phyloP scores from a whole-genome alignment of 2,329 filamentous ascomycete species.

The Mollisia scopiformis region DNA sequence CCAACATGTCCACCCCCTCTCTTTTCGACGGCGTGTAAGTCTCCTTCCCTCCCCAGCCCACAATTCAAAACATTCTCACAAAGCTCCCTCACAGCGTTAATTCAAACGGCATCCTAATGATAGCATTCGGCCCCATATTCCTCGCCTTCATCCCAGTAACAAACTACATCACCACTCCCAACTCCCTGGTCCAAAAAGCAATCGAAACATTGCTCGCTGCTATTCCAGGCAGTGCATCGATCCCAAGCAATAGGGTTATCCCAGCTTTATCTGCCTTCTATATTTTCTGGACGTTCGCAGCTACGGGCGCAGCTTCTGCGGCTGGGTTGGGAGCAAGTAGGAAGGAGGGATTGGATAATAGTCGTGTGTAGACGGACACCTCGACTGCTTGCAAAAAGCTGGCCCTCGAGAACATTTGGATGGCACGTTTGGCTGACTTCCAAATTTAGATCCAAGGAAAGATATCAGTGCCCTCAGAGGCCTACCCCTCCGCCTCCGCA shows the following conservation, averaged over 20 bases:
- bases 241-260: neutral
- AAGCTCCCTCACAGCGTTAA: neutral
- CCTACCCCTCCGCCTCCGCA: neutral
- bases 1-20: neutral
- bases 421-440: neutral
- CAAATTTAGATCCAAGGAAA: neutral
- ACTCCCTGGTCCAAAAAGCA: neutral
- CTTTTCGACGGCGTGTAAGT: neutral
- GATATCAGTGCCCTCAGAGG: neutral
- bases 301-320: neutral
- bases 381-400: neutral
- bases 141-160: neutral
- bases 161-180: neutral
- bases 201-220: neutral
- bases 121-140: neutral
- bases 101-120: neutral
- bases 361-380: neutral
- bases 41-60: neutral
- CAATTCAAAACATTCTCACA: neutral
- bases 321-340: neutral
- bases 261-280: neutral
- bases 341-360: conserved; percentile 5
- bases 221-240: neutral
- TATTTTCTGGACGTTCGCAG: conserved; percentile 1
- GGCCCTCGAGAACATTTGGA: too few relatives aligned